Evolutionary conservation across 1,284 basidiomycete genomes (phyloP).

Genomic region (Acaromyces ingoldii): DNA sequence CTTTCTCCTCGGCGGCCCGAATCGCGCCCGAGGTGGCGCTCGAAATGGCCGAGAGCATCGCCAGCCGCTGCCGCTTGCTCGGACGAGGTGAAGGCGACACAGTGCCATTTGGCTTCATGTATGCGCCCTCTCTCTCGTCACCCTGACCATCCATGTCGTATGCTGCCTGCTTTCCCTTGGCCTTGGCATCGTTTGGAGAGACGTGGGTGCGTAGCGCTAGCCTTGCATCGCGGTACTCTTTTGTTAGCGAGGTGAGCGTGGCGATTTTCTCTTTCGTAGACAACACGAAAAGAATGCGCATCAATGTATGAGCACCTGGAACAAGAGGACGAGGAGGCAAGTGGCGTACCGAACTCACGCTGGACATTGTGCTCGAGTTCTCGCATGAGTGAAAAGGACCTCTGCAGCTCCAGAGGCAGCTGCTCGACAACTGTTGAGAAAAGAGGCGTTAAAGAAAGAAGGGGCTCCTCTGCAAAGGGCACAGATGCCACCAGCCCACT

Average conservation of each 20-base stretch:
- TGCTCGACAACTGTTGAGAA: slow-evolving; percentile 68
- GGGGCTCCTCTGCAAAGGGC: neutral
- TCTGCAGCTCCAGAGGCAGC: slow-evolving; percentile 73
- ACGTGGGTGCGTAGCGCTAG: slow-evolving; percentile 11
- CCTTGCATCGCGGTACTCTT: slow-evolving; percentile 18
- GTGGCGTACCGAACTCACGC: slow-evolving; percentile 56
- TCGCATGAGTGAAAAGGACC: slow-evolving; percentile 71
- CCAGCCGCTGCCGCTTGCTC: neutral
- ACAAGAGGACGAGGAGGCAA: too few relatives aligned
- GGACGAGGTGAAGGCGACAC: neutral
- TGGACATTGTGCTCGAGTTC: slow-evolving; percentile 73
- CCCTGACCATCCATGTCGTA: too few relatives aligned
- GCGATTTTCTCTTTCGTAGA: neutral
- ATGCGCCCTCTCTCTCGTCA: too few relatives aligned
- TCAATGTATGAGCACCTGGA: too few relatives aligned
- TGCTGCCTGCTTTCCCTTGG: too few relatives aligned
- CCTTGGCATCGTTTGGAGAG: too few relatives aligned
- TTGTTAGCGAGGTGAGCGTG: neutral
- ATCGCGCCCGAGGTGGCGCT: slow-evolving; percentile 21
- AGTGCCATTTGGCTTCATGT: too few relatives aligned
- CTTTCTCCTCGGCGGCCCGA: slow-evolving; percentile 55
- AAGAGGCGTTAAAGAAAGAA: neutral
- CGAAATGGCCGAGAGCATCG: slow-evolving; percentile 15
- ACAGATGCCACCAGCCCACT: neutral
- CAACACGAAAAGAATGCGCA: neutral